Conservation (phyloP, 2,329 filamentous ascomycete genomes). For the Cladosporium cucumerinum region DNA sequence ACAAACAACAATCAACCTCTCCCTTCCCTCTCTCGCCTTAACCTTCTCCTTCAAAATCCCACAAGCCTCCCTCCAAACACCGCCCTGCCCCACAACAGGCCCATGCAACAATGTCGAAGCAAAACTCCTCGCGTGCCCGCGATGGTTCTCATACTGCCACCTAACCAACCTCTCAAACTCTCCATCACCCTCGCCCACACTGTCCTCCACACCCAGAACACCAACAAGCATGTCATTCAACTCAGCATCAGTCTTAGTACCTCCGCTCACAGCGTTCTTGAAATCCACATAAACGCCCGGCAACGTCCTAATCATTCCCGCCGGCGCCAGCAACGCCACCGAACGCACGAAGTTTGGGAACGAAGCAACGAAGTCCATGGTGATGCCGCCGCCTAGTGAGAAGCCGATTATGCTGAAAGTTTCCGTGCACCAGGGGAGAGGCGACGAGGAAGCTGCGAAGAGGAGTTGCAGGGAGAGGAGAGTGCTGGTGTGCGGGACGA, state of each 20-base stretch:
- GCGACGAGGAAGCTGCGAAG: constrained; percentile 19
- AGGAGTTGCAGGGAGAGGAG: constrained; percentile 17
- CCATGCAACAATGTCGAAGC: constrained; percentile 21
- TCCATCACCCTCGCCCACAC: neutral
- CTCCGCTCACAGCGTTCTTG: neutral
- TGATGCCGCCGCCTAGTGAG: constrained; percentile 23
- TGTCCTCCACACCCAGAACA: neutral
- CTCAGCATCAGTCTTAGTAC: neutral
- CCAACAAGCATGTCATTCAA: neutral
- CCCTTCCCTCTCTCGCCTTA: neutral
- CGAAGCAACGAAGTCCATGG: constrained; percentile 22
- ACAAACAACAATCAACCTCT: constrained; percentile 14
- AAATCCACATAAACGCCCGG: constrained; percentile 15
- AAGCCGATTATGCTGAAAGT: constrained; percentile 19
- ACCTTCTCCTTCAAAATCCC: constrained; percentile 10
- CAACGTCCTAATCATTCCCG: constrained; percentile 19
- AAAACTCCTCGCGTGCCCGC: constrained; percentile 22
- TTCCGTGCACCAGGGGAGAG: constrained; percentile 17
- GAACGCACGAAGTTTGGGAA: constrained; percentile 21
- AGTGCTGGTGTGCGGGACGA: constrained; percentile 2
- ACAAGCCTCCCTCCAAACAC: constrained; percentile 21
- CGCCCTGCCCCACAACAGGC: constrained; percentile 19
- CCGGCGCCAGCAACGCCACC: constrained; percentile 22
- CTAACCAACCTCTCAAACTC: constrained; percentile 16
- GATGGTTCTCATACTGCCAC: constrained; percentile 25